Percentiles rank a stretch among this genome's conserved stretches.
These are phyloP conservation scores for Aspergillus sp. DNA, from an alignment of 2,329 filamentous ascomycete species.

Conservation along the genomic window DNA sequence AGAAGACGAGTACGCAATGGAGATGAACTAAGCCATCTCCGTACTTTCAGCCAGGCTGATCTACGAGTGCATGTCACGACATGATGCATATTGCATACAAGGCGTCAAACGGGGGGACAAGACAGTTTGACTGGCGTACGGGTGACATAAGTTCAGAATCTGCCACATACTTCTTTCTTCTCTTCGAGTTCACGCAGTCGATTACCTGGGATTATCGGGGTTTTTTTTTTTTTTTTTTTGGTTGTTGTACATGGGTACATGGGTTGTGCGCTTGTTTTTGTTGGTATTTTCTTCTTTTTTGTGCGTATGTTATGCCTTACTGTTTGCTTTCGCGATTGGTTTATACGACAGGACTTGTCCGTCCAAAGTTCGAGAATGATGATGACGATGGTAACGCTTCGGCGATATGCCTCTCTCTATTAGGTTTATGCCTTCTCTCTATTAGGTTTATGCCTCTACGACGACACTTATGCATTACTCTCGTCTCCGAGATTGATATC, in stretches of 20 bases:
- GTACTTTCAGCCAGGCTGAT: constrained; percentile 2
- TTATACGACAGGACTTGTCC: constrained; percentile 10
- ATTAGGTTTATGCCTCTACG: not conserved
- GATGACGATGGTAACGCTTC: constrained; percentile 5
- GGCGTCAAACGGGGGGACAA: constrained; percentile 19
- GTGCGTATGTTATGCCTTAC: constrained; percentile 14
- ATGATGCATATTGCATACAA: constrained; percentile 15
- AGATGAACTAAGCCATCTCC: constrained; percentile 39
- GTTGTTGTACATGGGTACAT: constrained; percentile 17
- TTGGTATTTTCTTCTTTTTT: constrained; percentile 25
- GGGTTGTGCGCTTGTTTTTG: constrained; percentile 3
- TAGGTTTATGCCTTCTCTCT: not conserved
- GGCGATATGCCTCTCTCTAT: constrained; percentile 1
- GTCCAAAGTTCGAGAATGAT: constrained; percentile 9
- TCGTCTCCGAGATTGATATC: constrained; percentile 8
- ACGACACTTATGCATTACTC: constrained; percentile 4
- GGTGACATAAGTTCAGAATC: constrained; percentile 17
- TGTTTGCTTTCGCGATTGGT: constrained; percentile 8
- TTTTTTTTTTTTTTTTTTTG: constrained; percentile 15
- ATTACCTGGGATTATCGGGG: constrained; percentile 21
- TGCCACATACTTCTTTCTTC: constrained; percentile 11
- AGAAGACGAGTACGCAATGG: constrained; percentile 90
- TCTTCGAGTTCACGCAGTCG: constrained; percentile 17
- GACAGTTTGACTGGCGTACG: constrained; percentile 40
- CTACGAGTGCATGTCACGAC: constrained; percentile 15